A percentile compares a stretch with the other conserved stretches of the same genome.
Evolutionary conservation across 495 filamentous ascomycete genomes (phyloP).

Genomic region (Alectoria sarmentosa): DNA sequence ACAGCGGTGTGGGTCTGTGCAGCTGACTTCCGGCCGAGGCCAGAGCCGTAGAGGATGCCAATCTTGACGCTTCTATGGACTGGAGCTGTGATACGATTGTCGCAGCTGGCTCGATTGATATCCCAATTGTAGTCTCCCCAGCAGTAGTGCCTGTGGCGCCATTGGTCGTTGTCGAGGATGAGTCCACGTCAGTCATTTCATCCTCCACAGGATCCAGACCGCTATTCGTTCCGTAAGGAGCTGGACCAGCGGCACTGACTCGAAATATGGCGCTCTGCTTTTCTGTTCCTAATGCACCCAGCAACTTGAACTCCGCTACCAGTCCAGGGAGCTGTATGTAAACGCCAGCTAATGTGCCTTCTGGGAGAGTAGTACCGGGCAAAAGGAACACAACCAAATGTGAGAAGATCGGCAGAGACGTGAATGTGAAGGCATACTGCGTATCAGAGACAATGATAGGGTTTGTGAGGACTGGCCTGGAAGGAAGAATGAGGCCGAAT

Average conservation of each 20-base stretch:
- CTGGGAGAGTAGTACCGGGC: conserved; percentile 66
- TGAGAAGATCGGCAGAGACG: conserved; percentile 52
- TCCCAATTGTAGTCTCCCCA: conserved; percentile 61
- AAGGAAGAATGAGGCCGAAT: conserved; percentile 51
- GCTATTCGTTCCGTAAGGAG: conserved; percentile 25
- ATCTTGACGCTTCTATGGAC: conserved; percentile 42
- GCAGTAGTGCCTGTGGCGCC: conserved; percentile 10
- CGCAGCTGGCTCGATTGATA: conserved; percentile 71
- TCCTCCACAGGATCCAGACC: conserved; percentile 31
- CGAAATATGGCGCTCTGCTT: conserved; percentile 88
- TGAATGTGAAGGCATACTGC: conserved; percentile 61
- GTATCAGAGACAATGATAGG: conserved; percentile 53
- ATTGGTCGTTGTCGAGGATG: conserved; percentile 27
- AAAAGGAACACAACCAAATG: conserved; percentile 88
- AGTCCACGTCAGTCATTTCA: conserved; percentile 38
- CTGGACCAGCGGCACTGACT: conserved; percentile 35
- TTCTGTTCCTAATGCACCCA: conserved; percentile 80
- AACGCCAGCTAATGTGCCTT: conserved; percentile 75
- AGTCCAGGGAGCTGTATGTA: conserved; percentile 64
- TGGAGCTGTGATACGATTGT: conserved; percentile 62
- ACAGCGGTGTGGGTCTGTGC: conserved; percentile 32
- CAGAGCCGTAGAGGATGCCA: conserved; percentile 31
- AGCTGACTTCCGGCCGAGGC: conserved; percentile 29
- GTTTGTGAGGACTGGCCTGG: conserved; percentile 55
- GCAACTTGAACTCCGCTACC: conserved; percentile 57